Evolutionary conservation across 176 grass and related monocot species (phyloP).

Genomic region (Musa itinerans): DNA sequence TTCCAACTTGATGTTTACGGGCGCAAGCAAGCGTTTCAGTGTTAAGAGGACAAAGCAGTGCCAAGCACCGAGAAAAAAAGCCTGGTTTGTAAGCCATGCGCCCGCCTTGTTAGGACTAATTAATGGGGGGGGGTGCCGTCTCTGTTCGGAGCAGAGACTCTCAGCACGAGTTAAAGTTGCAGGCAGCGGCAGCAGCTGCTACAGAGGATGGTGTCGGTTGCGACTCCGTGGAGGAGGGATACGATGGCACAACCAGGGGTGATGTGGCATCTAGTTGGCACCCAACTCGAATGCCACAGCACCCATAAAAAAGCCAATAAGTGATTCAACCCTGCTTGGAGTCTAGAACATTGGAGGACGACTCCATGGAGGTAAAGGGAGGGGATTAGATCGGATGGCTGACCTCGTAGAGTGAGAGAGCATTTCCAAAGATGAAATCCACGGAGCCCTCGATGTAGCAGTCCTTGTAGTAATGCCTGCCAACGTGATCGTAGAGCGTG

Average conservation of each 20-base stretch:
- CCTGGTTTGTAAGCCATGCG: neutral
- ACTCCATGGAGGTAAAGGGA: neutral
- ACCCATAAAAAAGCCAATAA: too few relatives aligned
- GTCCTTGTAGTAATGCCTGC: constrained; percentile 84
- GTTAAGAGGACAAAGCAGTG: neutral
- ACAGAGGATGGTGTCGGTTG: too few relatives aligned
- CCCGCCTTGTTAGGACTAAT: neutral
- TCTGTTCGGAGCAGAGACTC: neutral
- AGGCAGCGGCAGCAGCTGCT: neutral
- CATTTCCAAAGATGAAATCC: constrained; percentile 98
- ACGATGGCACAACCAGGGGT: too few relatives aligned
- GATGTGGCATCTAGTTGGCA: too few relatives aligned
- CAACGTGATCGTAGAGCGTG: constrained; percentile 79
- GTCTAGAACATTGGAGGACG: too few relatives aligned
- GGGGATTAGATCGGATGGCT: neutral
- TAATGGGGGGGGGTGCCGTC: neutral
- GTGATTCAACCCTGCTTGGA: too few relatives aligned
- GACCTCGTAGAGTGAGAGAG: constrained; percentile 83
- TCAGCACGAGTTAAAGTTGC: neutral
- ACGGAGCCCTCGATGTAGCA: constrained; percentile 96
- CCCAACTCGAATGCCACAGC: too few relatives aligned
- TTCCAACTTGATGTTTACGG: neutral
- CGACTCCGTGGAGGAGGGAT: too few relatives aligned
- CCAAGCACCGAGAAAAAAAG: neutral
- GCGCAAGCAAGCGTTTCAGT: neutral